Conservation (phyloP, 371 early-diverging fungal species). For the Mortierella sp. region DNA sequence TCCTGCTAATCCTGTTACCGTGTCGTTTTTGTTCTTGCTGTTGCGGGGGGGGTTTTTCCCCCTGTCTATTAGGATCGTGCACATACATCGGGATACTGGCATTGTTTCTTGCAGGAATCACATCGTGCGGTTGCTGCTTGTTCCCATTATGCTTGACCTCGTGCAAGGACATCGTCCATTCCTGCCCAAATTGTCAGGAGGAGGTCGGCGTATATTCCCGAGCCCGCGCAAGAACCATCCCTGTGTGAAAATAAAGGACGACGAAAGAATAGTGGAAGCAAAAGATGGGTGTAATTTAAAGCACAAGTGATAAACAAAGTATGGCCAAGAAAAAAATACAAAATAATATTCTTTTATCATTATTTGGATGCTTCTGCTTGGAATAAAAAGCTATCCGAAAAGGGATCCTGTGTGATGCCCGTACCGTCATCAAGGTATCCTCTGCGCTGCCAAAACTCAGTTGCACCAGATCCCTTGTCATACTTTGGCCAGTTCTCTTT, state of each 20-base stretch:
- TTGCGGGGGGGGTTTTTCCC: too few relatives aligned
- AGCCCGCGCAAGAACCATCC: constrained; percentile 2
- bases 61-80: constrained; percentile 36
- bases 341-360: too few relatives aligned
- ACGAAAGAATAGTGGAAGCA: background rate
- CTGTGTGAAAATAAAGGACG: background rate
- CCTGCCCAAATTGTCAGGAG: constrained; percentile 51
- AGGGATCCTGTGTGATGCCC: background rate
- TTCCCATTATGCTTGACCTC: constrained; percentile 48
- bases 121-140: constrained; percentile 56
- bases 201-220: constrained; percentile 50
- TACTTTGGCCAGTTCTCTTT: background rate
- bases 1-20: background rate
- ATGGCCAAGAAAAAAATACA: too few relatives aligned
- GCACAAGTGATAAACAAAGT: background rate
- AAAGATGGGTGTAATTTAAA: too few relatives aligned
- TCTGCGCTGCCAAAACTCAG: background rate
- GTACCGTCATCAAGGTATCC: background rate
- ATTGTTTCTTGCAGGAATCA: constrained; percentile 39
- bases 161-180: constrained; percentile 54
- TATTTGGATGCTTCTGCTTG: too few relatives aligned
- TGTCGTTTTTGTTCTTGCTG: background rate
- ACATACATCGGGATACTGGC: constrained; percentile 51
- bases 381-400: background rate
- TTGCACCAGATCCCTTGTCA: too few relatives aligned